Percentiles rank a stretch among this genome's conserved stretches.
These are phyloP conservation scores for Candida qinlingensis DNA, from an alignment of 805 yeast species.

Conservation along the genomic window DNA sequence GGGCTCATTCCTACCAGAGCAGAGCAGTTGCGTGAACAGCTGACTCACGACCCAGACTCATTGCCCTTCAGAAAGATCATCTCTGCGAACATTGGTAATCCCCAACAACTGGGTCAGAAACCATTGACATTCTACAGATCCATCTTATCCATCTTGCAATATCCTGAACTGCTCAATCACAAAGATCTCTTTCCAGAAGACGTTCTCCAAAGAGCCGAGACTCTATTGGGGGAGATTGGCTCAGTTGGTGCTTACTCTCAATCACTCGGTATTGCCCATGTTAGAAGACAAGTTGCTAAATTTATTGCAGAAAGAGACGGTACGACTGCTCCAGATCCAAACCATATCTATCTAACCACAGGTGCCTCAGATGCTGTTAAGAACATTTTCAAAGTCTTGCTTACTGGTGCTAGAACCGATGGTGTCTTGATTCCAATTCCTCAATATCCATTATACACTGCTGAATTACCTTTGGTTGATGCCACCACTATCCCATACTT, in stretches of 20 bases:
- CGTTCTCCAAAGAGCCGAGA: slow-evolving; percentile 65
- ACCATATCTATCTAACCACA: slow-evolving; percentile 76
- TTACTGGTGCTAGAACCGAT: slow-evolving; percentile 53
- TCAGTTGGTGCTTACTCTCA: slow-evolving; percentile 94
- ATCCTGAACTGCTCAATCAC: slow-evolving; percentile 57
- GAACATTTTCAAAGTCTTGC: slow-evolving; percentile 64
- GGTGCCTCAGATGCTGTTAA: slow-evolving; percentile 97
- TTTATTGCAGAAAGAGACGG: slow-evolving; percentile 80
- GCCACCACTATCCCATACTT: slow-evolving; percentile 83
- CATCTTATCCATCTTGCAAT: slow-evolving; percentile 79
- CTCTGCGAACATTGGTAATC: slow-evolving; percentile 94
- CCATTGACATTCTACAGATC: slow-evolving; percentile 96
- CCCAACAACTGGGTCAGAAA: slow-evolving; percentile 91
- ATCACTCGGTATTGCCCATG: slow-evolving; percentile 77
- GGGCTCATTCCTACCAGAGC: slow-evolving; percentile 94
- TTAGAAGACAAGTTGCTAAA: slow-evolving; percentile 74
- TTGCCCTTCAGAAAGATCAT: slow-evolving; percentile 77
- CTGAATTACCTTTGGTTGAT: slow-evolving; percentile 81
- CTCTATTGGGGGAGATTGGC: slow-evolving; percentile 56
- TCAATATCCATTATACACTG: slow-evolving; percentile 95
- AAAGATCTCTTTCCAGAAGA: slow-evolving; percentile 48
- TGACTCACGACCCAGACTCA: slow-evolving; percentile 48
- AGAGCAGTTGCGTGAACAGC: slow-evolving; percentile 64
- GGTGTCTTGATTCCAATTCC: slow-evolving; percentile 95
- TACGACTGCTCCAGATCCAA: slow-evolving; percentile 52